Evolutionary conservation across 179 eudicot genomes (phyloP), one percentile per base, ranked within the genome.

Genomic region (Beta corolliflora): DNA sequence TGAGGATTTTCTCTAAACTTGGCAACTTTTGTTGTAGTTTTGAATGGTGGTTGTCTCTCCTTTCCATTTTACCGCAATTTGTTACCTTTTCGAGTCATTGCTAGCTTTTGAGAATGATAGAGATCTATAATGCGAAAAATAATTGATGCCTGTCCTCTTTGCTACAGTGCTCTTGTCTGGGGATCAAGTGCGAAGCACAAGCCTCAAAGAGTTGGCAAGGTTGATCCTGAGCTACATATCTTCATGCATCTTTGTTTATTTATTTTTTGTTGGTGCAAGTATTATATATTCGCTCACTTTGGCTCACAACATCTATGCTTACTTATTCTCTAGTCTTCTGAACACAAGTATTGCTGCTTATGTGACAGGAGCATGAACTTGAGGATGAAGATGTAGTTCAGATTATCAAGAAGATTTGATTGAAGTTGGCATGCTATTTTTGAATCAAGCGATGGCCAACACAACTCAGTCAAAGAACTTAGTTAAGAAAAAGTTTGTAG

Each of bases 131-230:
- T 60, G 1, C n/a, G 44, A 48, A 46, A 25, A 10, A 21, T 52
- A 44, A 36, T 44, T 44, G 23, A 56, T 69, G n/a, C 68, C n/a
- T 55, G 31, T 73, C 77, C n/a, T 73, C 52, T 76, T 67, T 79
- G 59, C 19, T 77, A 82, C 90, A 95, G 99, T 82, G 98, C 97
- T 66, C 87, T 95, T 76, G 99, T 95, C 61, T 95, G 99, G 99
- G 99, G 99, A 76, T 95, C 99, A 8, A 95, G 99, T 72, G 99
- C 80, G 61, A 95, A 94, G 80, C 99, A 95, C 88, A 95, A 93
- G 87, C 99, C 99, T 9, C 99, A 95, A 80, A 92, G 94, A 88
- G 99, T 95, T 67, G 99, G 99, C 84, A 95, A 84, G 99, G 99
- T 95, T 75, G n/a, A 48, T 63, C 64, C 52, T 23, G 23, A 25